Evolutionary conservation across 768 basidiomycete species (phyloP).

Genomic region (Strobilomyces dryophilus): DNA sequence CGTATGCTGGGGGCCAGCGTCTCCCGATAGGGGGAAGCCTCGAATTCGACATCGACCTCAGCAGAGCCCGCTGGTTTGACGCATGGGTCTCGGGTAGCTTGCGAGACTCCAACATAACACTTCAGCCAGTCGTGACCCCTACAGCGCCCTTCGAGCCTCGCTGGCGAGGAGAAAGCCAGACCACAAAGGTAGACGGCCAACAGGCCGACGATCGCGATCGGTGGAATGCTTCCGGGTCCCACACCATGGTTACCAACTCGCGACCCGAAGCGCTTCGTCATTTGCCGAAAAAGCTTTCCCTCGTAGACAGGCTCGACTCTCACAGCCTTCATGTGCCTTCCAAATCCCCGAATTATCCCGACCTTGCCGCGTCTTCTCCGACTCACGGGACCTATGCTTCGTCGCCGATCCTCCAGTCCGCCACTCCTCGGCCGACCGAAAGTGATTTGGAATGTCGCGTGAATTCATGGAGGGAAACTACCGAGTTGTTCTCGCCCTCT

Average conservation of each 20-base stretch:
- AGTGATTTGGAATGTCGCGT: slow-evolving; percentile 53
- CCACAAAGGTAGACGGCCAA: slow-evolving; percentile 40
- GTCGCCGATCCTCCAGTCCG: slow-evolving; percentile 61
- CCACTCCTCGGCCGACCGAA: slow-evolving; percentile 51
- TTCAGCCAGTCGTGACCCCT: slow-evolving; percentile 35
- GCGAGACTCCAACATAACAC: slow-evolving; percentile 40
- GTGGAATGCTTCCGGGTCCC: slow-evolving; percentile 24
- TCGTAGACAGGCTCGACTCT: slow-evolving; percentile 60
- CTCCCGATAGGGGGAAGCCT: slow-evolving; percentile 71
- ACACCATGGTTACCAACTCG: slow-evolving; percentile 9
- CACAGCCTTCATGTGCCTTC: slow-evolving; percentile 36
- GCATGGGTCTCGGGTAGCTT: slow-evolving; percentile 60
- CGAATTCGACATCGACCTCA: slow-evolving; percentile 82
- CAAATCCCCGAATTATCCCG: slow-evolving; percentile 14
- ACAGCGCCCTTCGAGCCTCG: slow-evolving; percentile 37
- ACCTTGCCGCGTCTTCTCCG: slow-evolving; percentile 8
- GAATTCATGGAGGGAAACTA: slow-evolving; percentile 62
- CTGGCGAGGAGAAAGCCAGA: slow-evolving; percentile 51
- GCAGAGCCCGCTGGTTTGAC: slow-evolving; percentile 74
- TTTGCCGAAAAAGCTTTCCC: slow-evolving; percentile 62
- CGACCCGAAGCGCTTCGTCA: slow-evolving; percentile 40
- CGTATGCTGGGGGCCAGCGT: slow-evolving; percentile 31
- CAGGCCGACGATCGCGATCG: slow-evolving; percentile 30
- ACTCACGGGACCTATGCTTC: slow-evolving; percentile 35
- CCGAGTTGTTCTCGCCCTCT: slow-evolving; percentile 45